These are phyloP conservation scores for Ustilago sp. DNA, from an alignment of 1,284 basidiomycete species.

Conservation along the genomic window DNA sequence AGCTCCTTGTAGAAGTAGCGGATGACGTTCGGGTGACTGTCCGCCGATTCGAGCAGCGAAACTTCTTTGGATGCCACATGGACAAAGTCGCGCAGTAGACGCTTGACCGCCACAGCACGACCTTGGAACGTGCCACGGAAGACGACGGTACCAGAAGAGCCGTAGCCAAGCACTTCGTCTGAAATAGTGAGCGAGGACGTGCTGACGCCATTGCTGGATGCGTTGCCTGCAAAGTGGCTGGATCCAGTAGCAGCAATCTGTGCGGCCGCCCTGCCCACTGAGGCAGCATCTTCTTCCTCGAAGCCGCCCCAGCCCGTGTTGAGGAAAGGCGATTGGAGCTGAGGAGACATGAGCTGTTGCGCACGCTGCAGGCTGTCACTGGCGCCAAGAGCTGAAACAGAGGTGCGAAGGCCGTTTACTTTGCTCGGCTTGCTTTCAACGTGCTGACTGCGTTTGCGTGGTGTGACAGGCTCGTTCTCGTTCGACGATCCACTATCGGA, in stretches of 20 bases:
- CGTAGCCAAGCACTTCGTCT: conserved; percentile 75
- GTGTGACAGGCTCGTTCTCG: conserved; percentile 39
- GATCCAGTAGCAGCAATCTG: conserved; percentile 45
- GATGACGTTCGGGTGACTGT: conserved; percentile 98
- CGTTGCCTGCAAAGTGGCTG: conserved; percentile 23
- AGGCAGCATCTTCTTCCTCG: conserved; percentile 41
- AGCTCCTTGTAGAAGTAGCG: conserved; percentile 96
- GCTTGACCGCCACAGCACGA: conserved; percentile 95
- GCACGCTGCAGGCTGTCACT: conserved; percentile 49
- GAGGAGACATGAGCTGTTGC: conserved; percentile 51
- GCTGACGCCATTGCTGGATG: conserved; percentile 38
- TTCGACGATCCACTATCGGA: conserved; percentile 41
- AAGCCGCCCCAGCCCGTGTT: conserved; percentile 43
- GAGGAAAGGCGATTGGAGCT: conserved; percentile 36
- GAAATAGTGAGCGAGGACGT: conserved; percentile 58
- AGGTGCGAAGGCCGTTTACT: conserved; percentile 5
- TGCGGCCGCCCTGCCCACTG: conserved; percentile 40
- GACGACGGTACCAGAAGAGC: conserved; percentile 95
- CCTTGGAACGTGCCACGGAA: conserved; percentile 93
- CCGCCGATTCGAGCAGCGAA: conserved; percentile 85
- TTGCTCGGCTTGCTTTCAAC: conserved; percentile 18
- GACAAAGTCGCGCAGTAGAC: conserved; percentile 93
- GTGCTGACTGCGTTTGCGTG: conserved; percentile 7
- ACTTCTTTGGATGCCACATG: conserved; percentile 95
- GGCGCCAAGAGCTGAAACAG: conserved; percentile 21